Percentiles rank a stretch among this genome's conserved stretches.
phyloP scores from a whole-genome alignment of 495 filamentous ascomycete genomes.

The Podospora australis region DNA sequence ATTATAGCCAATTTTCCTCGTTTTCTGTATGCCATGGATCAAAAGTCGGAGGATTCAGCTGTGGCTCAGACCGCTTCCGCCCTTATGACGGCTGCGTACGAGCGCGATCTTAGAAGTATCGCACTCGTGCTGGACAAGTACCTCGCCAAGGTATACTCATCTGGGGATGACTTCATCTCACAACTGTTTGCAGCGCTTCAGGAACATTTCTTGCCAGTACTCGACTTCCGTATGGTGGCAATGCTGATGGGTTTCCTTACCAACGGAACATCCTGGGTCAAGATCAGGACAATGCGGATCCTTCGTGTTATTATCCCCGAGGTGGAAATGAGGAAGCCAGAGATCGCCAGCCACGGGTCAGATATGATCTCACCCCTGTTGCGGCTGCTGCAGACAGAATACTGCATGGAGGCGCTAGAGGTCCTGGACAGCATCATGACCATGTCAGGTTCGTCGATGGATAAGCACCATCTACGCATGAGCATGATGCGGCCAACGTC shows the following conservation, averaged over 20 bases:
- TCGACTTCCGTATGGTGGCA: conserved; percentile 76
- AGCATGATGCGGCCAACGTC: conserved; percentile 84
- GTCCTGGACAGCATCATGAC: conserved; percentile 92
- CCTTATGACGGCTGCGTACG: conserved; percentile 65
- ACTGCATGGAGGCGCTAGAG: conserved; percentile 82
- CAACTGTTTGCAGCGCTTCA: conserved; percentile 71
- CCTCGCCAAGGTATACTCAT: conserved; percentile 60
- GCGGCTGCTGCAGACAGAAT: conserved; percentile 84
- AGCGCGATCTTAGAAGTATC: conserved; percentile 53
- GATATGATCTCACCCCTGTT: conserved; percentile 93
- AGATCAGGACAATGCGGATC: conserved; percentile 83
- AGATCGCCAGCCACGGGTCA: conserved; percentile 85
- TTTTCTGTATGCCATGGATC: conserved; percentile 75
- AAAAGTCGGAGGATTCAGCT: conserved; percentile 45
- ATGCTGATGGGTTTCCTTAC: conserved; percentile 90
- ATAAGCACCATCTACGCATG: conserved; percentile 91
- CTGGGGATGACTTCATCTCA: conserved; percentile 67
- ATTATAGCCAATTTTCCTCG: conserved; percentile 84
- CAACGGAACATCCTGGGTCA: conserved; percentile 82
- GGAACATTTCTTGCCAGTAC: conserved; percentile 71
- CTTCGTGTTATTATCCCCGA: conserved; percentile 80
- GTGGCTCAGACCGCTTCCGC: conserved; percentile 58
- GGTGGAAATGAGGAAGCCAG: conserved; percentile 86
- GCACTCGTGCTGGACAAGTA: conserved; percentile 60
- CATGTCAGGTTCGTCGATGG: conserved; percentile 87